Base-by-base conservation (phyloP, 345 rosid genomes). In the Rhizophora mangle region DNA sequence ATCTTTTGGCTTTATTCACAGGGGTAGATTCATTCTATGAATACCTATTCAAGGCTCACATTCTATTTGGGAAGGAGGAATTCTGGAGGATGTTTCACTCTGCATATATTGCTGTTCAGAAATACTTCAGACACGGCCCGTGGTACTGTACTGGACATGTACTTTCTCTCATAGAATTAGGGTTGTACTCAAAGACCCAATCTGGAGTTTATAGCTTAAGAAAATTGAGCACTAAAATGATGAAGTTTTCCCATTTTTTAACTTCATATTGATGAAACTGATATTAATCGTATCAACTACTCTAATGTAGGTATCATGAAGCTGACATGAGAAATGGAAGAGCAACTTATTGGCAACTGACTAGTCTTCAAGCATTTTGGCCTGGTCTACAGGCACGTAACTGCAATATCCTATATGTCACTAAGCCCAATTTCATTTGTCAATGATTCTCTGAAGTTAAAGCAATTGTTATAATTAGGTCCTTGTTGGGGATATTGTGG, bases 351-450 rank as follows among this genome's bases (percentile, higher is more conserved):
- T 94, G 98, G 98, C 98, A 94, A 83, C 91, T 94, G 74, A 94
- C 97, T 69, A 94, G 98, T 80, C 97, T 94, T 79, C 98, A 94
- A 85, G 97, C 98, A 65, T 94, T 94, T 82, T 94, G 98, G 98
- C 98, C 98, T 60, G 97, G 98, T 74, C 84, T 94, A 49, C 98
- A 94, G 90, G 98, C 81, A 74, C 71, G 80, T 72, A 54, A 69
- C 53, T 72, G 52, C 71, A 71, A 70, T 67, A 59, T 53, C 56
- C 8, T 9, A 61, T 60, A 30, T 34, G 19, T 20, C 2, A 10
- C 26, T 24, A 24, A 13, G 49, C 49, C 15, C 49, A 43, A 43
- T 43, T 56, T 56, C 60, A 58, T n/a, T 58, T 56, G 4, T 55
- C 0, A 31, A 54, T 65, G 32, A 8, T 13, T 54, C 21, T 73